These are phyloP conservation scores for Avena eriantha DNA, from an alignment of 176 grass and related monocot species.

Conservation along the genomic window DNA sequence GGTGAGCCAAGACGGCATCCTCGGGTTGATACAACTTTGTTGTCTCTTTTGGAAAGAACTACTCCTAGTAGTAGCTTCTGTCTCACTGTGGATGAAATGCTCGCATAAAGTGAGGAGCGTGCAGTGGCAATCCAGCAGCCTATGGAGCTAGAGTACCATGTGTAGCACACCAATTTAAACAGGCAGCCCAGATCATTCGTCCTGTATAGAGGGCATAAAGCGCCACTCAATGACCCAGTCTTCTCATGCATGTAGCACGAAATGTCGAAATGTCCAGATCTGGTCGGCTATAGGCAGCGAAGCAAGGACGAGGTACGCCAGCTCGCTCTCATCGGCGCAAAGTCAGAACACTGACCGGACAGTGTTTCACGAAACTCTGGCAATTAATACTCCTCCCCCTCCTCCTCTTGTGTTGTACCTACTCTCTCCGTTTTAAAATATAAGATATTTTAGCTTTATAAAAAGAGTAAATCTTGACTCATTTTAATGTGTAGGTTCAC, in stretches of 20 bases:
- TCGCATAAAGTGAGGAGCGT: not conserved
- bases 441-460: too few species aligned
- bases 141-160: not conserved
- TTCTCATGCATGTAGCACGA: not conserved
- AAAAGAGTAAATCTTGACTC: too few species aligned
- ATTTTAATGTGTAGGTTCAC: too few species aligned
- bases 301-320: not conserved
- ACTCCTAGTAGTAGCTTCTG: too few species aligned
- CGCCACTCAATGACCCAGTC: not conserved
- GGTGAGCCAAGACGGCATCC: too few species aligned
- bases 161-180: not conserved
- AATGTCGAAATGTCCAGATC: not conserved
- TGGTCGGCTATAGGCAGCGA: not conserved
- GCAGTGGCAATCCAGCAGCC: not conserved
- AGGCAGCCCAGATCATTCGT: not conserved
- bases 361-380: not conserved
- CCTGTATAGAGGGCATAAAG: not conserved
- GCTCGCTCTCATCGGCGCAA: not conserved
- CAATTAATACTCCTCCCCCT: not conserved
- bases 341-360: not conserved
- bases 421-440: too few species aligned
- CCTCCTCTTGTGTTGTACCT: too few species aligned
- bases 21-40: too few species aligned
- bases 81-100: too few species aligned
- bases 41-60: too few species aligned